Evolutionary conservation across 2,329 filamentous ascomycete species (phyloP).

Genomic region (Nothopassalora personata): DNA sequence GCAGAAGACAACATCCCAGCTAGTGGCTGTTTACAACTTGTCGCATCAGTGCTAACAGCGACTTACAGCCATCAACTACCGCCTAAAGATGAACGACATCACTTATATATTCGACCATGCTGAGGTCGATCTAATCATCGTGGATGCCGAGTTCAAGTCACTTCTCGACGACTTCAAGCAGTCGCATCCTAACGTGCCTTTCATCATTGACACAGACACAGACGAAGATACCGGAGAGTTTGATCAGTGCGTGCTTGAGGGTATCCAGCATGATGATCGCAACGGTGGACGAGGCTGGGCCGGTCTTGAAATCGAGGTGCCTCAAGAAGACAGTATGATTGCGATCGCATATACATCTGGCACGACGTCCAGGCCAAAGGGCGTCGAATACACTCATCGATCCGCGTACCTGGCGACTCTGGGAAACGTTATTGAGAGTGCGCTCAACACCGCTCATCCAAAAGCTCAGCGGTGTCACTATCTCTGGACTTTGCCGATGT

Average conservation of each 20-base stretch:
- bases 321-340: slow-evolving; percentile 73
- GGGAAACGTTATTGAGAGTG: slow-evolving; percentile 82
- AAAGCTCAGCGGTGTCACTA: slow-evolving; percentile 52
- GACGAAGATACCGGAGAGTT: slow-evolving; percentile 76
- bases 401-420: slow-evolving; percentile 79
- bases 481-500: slow-evolving; percentile 72
- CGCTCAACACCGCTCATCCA: slow-evolving; percentile 55
- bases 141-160: slow-evolving; percentile 70
- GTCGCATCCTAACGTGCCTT: slow-evolving; percentile 56
- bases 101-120: slow-evolving; percentile 84
- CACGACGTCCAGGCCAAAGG: slow-evolving; percentile 86
- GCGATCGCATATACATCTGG: slow-evolving; percentile 92
- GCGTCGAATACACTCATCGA: slow-evolving; percentile 85
- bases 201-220: slow-evolving; percentile 80
- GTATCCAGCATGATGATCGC: slow-evolving; percentile 64
- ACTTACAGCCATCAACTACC: slow-evolving; percentile 56
- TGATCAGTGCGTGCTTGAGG: slow-evolving; percentile 76
- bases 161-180: slow-evolving; percentile 64
- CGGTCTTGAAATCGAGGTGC: slow-evolving; percentile 63
- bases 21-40: background rate
- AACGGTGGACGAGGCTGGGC: slow-evolving; percentile 68
- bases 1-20: slow-evolving; percentile 11
- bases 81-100: slow-evolving; percentile 78
- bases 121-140: slow-evolving; percentile 81
- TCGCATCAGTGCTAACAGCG: background rate